Conservation (phyloP, 257 asterid species). For the Solanum etuberosum region DNA sequence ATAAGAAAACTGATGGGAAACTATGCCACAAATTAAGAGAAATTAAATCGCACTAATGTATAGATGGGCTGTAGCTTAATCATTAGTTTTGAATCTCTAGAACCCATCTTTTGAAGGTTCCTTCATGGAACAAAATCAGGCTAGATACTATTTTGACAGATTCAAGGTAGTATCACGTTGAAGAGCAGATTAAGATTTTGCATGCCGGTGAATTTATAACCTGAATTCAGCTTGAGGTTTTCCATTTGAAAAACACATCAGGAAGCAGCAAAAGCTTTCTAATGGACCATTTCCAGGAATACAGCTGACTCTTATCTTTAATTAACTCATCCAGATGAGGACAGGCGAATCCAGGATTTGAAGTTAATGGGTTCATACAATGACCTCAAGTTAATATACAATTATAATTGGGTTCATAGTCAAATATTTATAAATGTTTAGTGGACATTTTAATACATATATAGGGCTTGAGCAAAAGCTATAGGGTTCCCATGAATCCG, state of each 20-base stretch:
- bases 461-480: not conserved
- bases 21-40: not conserved
- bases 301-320: not conserved
- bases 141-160: not conserved
- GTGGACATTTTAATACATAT: not conserved
- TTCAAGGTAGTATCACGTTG: not conserved
- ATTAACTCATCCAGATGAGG: not conserved
- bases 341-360: not conserved
- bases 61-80: not conserved
- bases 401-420: not conserved
- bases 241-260: not conserved
- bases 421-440: not conserved
- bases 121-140: not conserved
- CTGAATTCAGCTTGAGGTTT: not conserved
- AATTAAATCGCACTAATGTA: not conserved
- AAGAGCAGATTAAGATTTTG: not conserved
- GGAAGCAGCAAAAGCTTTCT: not conserved
- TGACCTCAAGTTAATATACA: not conserved
- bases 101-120: not conserved
- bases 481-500: not conserved
- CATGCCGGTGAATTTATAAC: not conserved
- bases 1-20: not conserved
- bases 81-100: not conserved
- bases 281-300: not conserved
- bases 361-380: not conserved